Base-by-base conservation (phyloP, 257 asterid species). In the Datura wrightii region DNA sequence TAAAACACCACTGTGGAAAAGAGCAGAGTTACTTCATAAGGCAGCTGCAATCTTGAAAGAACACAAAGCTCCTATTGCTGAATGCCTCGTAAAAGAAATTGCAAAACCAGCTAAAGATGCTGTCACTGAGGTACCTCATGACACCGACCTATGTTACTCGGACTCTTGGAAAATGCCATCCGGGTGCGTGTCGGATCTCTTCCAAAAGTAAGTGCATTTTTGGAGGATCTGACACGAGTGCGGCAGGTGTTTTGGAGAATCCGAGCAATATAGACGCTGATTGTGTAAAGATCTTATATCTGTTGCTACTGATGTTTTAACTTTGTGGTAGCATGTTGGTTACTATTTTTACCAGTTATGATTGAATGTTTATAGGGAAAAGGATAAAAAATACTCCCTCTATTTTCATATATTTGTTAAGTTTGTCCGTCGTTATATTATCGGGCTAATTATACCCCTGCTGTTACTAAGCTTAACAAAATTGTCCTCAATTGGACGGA, bases 91-190 rank as follows among this genome's bases (percentile, higher is more conserved):
- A 1, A 96, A 96, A 85, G 99, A 96, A 89, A 96, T 96, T 41
- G 99, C 99, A 1, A 96, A 96, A 86, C 99, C 99, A 55, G 97
- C 98, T 5, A 96, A 96, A 82, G 99, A 96, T 87, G 91, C 99
- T 16, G 95, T 92, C 84, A 89, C 97, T 24, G 99, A 96, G 99
- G 99, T 94, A 84, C n/a, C 15, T 62, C 79, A 70, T 50, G 39
- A n/a, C n/a, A n/a, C n/a, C n/a, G n/a, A n/a, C 31, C 59, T 14
- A 54, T 14, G 8, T 54, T 54, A 6, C 59, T 1, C 19, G 3
- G 19, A 5, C 19, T 54, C 7, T 4, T 0, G 2, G 7, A 14
- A 54, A 39, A 39, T 39, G 1, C 4, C 42, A 0, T 39, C 4
- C 4, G 42, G 1, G 4, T 39, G 42, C 4, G 42, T 39, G 42